Conservation (phyloP, 192 early-diverging fungal genomes). For the Coemansia sp. region DNA sequence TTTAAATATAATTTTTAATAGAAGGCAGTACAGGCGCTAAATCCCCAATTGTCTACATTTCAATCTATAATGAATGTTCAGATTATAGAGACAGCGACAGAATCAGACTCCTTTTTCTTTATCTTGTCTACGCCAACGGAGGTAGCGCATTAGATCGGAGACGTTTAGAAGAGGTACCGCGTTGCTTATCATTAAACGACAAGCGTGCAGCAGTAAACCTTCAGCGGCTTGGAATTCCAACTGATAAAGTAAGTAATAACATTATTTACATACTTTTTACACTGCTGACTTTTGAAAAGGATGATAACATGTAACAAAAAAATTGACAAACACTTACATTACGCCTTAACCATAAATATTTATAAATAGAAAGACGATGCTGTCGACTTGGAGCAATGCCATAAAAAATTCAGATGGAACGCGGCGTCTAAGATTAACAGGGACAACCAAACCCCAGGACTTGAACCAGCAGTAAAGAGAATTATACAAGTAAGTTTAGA, state of each 20-base stretch:
- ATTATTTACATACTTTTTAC: not conserved
- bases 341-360: not conserved
- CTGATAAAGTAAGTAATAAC: slow-evolving; percentile 25
- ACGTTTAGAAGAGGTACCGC: slow-evolving; percentile 45
- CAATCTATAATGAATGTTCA: not conserved
- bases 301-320: not conserved
- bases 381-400: not conserved
- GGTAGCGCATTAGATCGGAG: slow-evolving; percentile 35
- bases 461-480: slow-evolving; percentile 39
- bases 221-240: slow-evolving; percentile 31
- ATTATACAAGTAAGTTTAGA: slow-evolving; percentile 22
- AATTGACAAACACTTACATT: not conserved
- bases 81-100: slow-evolving; percentile 33
- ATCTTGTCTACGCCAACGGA: slow-evolving; percentile 39
- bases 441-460: slow-evolving; percentile 8
- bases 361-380: slow-evolving; percentile 10
- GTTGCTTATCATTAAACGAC: slow-evolving; percentile 41
- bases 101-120: slow-evolving; percentile 42
- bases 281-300: not conserved
- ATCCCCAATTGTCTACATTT: not conserved
- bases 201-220: slow-evolving; percentile 42
- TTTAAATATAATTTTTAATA: not conserved
- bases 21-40: not conserved
- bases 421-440: not conserved
- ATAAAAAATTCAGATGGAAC: slow-evolving; percentile 9